Base-by-base conservation (phyloP, 2,329 filamentous ascomycete species). In the Aschersonia sp. region DNA sequence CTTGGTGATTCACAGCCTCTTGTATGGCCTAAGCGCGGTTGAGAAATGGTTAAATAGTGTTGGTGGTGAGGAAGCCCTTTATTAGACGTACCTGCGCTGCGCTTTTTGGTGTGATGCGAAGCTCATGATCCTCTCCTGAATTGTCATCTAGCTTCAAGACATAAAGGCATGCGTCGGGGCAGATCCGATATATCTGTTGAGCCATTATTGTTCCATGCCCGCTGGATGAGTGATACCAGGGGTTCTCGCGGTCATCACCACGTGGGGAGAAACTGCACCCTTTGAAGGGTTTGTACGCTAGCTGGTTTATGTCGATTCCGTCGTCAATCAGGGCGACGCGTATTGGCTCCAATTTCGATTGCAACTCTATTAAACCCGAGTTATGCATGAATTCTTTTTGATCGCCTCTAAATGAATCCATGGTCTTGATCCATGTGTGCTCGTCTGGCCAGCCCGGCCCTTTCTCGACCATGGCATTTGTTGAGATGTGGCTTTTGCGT, bases 291-390 rank as follows among this genome's bases (percentile, higher is more conserved):
- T 48, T 54, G n/a, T 50, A 52, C 6, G 57, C 47, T 2, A 66
- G 50, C 5, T 59, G 33, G 33, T 37, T 54, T 3, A 57, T 53
- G 43, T 66, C 60, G 1, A 67, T 57, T 4, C 65, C 65, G 37
- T 68, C 64, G 46, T 69, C 65, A 37, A 68, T 66, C 4, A 68
- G 53, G 2, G 63, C 66, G 7, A 68, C 53, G 53, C 49, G 2
- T 37, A 37, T 37, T 37, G 33, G 33, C 33, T 37, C 33, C 33
- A 37, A 37, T 37, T 37, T 37, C 11, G 11, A 37, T 37, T 37
- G 33, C 33, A 37, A 37, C 4, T 37, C 33, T 37, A 2, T 37
- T 11, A 3, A 11, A 2, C 2, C 4, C 7, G 4, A 37, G 33
- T 37, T 37, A 37, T 3, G 3, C 33, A 37, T 37, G 4, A 37